Evolutionary conservation across 768 basidiomycete genomes (phyloP).

Genomic region (Ramaria sp.): DNA sequence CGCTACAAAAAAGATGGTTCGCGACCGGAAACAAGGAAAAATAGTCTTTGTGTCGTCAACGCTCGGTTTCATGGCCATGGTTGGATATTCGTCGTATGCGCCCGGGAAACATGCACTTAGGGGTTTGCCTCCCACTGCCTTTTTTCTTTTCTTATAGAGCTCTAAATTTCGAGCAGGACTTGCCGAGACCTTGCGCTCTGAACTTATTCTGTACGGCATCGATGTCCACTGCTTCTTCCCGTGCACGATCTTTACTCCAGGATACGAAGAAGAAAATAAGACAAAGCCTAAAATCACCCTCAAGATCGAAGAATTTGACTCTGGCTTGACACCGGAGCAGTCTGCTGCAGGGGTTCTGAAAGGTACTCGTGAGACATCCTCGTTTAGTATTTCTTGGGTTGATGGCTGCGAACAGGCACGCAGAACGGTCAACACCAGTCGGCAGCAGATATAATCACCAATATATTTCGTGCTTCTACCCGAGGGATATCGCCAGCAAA

Average conservation of each 20-base stretch:
- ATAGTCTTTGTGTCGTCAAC: constrained; percentile 70
- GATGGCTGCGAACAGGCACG: constrained; percentile 29
- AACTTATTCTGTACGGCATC: constrained; percentile 68
- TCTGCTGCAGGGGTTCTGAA: constrained; percentile 48
- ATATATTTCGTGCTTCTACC: constrained; percentile 56
- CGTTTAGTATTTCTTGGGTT: background rate
- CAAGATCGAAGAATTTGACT: constrained; percentile 68
- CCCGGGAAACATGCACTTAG: constrained; percentile 80
- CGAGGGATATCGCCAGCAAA: constrained; percentile 52
- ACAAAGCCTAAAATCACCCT: constrained; percentile 65
- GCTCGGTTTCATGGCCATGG: constrained; percentile 61
- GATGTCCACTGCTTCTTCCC: constrained; percentile 77
- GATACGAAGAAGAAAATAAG: constrained; percentile 64
- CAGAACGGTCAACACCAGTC: constrained; percentile 61
- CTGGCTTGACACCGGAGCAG: constrained; percentile 47
- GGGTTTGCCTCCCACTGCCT: constrained; percentile 32
- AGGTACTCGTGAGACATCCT: constrained; percentile 29
- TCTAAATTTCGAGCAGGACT: constrained; percentile 38
- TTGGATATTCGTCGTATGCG: constrained; percentile 72
- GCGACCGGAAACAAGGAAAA: constrained; percentile 45
- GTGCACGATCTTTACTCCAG: constrained; percentile 67
- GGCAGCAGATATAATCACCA: constrained; percentile 55
- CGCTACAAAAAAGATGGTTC: constrained; percentile 53
- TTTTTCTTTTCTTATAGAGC: background rate
- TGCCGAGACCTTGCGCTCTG: constrained; percentile 73